Base-by-base conservation (phyloP, 2,329 filamentous ascomycete species). In the Bimuria novae-zelandiae region DNA sequence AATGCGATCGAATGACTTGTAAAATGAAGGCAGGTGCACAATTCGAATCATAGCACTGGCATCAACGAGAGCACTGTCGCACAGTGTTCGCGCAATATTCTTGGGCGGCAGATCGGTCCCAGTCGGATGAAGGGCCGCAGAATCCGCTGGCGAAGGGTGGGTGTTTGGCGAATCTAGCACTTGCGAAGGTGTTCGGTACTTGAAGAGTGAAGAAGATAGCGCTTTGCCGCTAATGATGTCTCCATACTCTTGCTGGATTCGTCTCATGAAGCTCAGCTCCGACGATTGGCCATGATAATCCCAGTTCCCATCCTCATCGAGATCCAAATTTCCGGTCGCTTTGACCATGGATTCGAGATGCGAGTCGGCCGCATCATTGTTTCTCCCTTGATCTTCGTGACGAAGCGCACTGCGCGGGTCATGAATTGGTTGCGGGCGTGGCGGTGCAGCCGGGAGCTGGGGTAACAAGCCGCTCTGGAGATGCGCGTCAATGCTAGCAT, bases 281-380 rank as follows among this genome's bases (percentile, higher is more conserved):
- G 94, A 97, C 0, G 93, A 97, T 59, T 90, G 89, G 42, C 94
- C 94, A 68, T 96, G 91, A 66, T 96, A 99, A 73, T 97, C 92
- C 86, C 92, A 96, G 63, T 94, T 86, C 36, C 93, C 93, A 64
- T 87, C 86, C 62, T 97, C 93, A 64, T 96, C 92, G 29, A 97
- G 81, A 66, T 97, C 93, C 16, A 99, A 81, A 69, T 92, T 89
- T 30, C 93, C 94, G 2, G 93, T 91, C 36, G 90, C 90, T 69
- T 93, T 89, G 52, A 97, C 92, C 93, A 99, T 97, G 23, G 92
- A 96, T 68, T 93, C 87, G 22, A 99, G 79, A 59, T 93, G 84
- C 84, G 87, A 82, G 25, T 82, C 81, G 40, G 77, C 75, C 44
- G 75, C 64, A 8, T 72, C 68, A 42, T 47, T 23, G n/a, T 69